Percentiles rank a stretch among this genome's conserved stretches.
phyloP scores from a whole-genome alignment of 169 alveolate species.

The Plasmodium coatneyi region DNA sequence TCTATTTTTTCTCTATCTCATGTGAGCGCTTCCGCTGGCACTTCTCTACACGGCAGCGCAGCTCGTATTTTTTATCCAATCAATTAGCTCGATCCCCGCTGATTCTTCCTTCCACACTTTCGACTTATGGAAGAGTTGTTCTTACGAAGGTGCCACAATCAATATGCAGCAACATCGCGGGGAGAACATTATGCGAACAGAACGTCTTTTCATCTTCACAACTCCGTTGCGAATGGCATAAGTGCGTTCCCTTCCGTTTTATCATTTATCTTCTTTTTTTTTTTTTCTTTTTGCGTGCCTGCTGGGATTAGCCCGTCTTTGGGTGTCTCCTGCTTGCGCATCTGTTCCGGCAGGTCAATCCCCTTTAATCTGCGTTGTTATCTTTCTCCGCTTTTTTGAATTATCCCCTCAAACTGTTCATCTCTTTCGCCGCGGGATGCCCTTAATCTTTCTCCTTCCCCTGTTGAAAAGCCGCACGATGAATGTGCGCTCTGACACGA shows the following conservation, averaged over 20 bases:
- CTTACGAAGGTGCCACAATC: neutral
- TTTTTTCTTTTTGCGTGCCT: neutral
- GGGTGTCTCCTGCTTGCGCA: neutral
- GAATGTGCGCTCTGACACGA: neutral
- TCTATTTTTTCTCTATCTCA: neutral
- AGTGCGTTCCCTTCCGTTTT: neutral
- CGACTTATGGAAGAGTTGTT: neutral
- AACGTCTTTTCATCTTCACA: neutral
- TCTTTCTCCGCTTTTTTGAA: neutral
- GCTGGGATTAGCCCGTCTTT: neutral
- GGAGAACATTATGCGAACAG: neutral
- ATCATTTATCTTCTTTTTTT: neutral
- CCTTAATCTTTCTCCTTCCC: neutral
- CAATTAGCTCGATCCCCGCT: neutral
- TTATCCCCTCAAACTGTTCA: neutral
- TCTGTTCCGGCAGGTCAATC: neutral
- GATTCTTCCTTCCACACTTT: neutral
- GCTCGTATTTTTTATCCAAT: neutral
- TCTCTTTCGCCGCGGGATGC: neutral
- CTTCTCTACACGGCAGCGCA: neutral
- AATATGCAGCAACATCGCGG: neutral
- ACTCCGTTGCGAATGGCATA: neutral
- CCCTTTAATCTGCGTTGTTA: neutral
- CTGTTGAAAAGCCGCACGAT: neutral
- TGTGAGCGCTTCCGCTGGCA: neutral